Evolutionary conservation across 2,329 filamentous ascomycete genomes (phyloP), one percentile per base, ranked within the genome.

Genomic region (Cladobotryum mycophilum): DNA sequence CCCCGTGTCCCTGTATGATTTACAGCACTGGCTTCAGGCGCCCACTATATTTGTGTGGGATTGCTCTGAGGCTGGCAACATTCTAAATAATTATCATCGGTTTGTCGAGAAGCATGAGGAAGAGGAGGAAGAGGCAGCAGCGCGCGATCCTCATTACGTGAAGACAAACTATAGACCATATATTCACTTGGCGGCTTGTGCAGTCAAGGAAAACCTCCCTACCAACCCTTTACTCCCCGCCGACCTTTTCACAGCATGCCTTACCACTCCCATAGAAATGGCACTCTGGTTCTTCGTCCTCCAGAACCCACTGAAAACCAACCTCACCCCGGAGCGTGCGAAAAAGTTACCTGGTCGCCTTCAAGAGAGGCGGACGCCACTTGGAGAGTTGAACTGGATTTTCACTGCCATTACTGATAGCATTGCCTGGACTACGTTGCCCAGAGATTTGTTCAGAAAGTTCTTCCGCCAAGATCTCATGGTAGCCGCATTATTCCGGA

Each of bases 401-500:
- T 97, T 99, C 64, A 99, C 93, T 1, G 93, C 93, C 49, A 97
- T 99, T 57, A 99, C 93, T 0, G 93, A 99, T 66, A 97, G 92
- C 1, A 99, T 99, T 61, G 93, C 93, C 0, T 99, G 93, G 93
- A 97, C 95, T 33, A 95, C 89, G 5, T 73, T 99, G 4, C 89
- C 91, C 3, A 86, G 92, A 42, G 82, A 90, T 17, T 74, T 96
- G 11, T 99, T 99, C 71, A 91, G 95, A 69, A 96, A 96, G 68
- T 88, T 97, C 53, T 99, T 99, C 69, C 78, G 93, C 40, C 93
- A 99, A 67, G 93, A 99, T 67, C 77, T 99, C 12, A 97, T 99
- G 91, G 93, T 99, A n/a, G 93, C 93, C 12, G 93, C 93, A 2
- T 74, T 99, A 7, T 99, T 97, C 69, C 83, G 93, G 47, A 99